phyloP scores from a whole-genome alignment of 1,139 yeast species.

The Sugiyamaella novakii region DNA sequence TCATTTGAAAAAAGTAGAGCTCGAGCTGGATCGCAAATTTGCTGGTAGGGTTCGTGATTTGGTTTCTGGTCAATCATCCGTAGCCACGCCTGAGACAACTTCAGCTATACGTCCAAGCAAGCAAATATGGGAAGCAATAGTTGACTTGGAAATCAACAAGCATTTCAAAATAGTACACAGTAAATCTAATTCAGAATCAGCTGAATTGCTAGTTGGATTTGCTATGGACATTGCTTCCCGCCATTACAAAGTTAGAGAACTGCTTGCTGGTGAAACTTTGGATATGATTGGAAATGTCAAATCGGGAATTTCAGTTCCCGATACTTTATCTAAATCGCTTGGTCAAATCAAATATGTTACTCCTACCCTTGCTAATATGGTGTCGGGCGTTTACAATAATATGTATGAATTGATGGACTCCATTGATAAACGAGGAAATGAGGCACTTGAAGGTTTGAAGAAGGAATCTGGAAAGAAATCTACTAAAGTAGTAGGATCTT shows the following conservation, averaged over 20 bases:
- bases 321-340: constrained; percentile 48
- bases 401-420: constrained; percentile 27
- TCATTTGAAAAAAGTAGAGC: constrained; percentile 25
- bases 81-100: constrained; percentile 6
- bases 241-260: constrained; percentile 31
- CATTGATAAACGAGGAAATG: constrained; percentile 26
- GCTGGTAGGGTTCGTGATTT: constrained; percentile 32
- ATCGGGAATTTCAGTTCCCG: constrained; percentile 47
- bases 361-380: constrained; percentile 29
- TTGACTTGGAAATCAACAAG: constrained; percentile 13
- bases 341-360: constrained; percentile 54
- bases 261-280: constrained; percentile 39
- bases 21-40: constrained; percentile 27
- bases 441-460: constrained; percentile 29
- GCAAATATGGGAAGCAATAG: neutral
- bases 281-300: constrained; percentile 46
- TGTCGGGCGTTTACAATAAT: constrained; percentile 29
- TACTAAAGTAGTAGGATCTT: constrained; percentile 24
- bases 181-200: constrained; percentile 27
- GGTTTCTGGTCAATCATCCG: constrained; percentile 17
- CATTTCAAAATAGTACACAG: constrained; percentile 31
- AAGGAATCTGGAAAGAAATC: constrained; percentile 16
- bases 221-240: constrained; percentile 29
- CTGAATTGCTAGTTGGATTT: constrained; percentile 33
- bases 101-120: neutral